A percentile compares a stretch with the other conserved stretches of the same genome.
These are phyloP conservation scores for Backusella morwellensis DNA, from an alignment of 192 early-diverging fungal genomes.

Conservation along the genomic window DNA sequence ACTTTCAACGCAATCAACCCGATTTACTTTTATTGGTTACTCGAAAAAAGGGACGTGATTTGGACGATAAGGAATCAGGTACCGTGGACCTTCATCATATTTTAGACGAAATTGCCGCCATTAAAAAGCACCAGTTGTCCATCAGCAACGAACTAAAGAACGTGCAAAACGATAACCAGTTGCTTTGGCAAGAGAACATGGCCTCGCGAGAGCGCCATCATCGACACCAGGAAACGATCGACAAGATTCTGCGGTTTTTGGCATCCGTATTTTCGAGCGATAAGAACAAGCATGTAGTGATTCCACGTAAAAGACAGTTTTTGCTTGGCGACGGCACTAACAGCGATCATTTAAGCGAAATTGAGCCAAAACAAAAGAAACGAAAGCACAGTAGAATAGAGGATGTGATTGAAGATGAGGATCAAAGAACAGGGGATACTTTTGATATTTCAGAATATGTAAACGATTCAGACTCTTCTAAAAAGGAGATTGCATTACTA, in stretches of 20 bases:
- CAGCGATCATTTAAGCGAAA: not conserved
- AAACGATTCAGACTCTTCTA: not conserved
- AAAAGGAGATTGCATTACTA: conserved; percentile 1
- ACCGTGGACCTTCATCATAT: conserved; percentile 54
- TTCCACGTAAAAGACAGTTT: conserved; percentile 47
- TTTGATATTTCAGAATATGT: conserved; percentile 16
- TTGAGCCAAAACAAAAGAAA: not conserved
- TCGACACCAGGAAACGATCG: conserved; percentile 88
- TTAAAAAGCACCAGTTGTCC: conserved; percentile 90
- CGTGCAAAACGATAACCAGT: conserved; percentile 86
- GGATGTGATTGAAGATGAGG: conserved; percentile 22
- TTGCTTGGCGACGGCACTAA: conserved; percentile 24
- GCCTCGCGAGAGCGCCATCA: conserved; percentile 75
- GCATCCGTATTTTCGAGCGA: conserved; percentile 82
- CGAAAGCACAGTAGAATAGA: conserved; percentile 10
- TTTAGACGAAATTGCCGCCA: conserved; percentile 79
- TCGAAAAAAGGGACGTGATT: conserved; percentile 71
- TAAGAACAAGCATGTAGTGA: conserved; percentile 42
- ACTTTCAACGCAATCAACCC: conserved; percentile 88
- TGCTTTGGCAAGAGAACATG: conserved; percentile 83
- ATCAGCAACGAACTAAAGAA: conserved; percentile 86
- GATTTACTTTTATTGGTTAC: conserved; percentile 85
- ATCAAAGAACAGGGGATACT: not conserved
- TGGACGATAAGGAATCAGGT: conserved; percentile 50
- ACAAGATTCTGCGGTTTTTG: conserved; percentile 92